A percentile compares a stretch with the other conserved stretches of the same genome.
These are phyloP conservation scores for Monosporascus sp. DNA, from an alignment of 2,329 filamentous ascomycete genomes.

Conservation along the genomic window DNA sequence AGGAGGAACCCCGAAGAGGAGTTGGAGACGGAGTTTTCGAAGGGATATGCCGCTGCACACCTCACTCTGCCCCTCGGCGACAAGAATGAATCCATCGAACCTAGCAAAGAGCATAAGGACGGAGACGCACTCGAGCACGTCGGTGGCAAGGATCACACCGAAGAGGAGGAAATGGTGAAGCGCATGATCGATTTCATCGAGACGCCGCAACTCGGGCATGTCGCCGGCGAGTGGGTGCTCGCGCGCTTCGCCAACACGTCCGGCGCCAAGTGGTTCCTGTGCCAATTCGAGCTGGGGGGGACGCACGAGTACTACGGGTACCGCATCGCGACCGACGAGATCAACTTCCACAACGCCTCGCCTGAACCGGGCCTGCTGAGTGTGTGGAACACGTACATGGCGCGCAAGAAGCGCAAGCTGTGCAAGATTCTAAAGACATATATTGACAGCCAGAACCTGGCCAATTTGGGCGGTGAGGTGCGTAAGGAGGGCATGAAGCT, in stretches of 20 bases:
- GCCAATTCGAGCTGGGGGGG: constrained; percentile 25
- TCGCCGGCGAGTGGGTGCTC: constrained; percentile 30
- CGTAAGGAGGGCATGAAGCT: constrained; percentile 1
- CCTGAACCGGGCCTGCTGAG: constrained; percentile 22
- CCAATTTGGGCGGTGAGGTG: constrained; percentile 9
- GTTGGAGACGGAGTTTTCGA: constrained; percentile 7
- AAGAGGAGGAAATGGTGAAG: constrained; percentile 17
- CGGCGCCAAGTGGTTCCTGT: constrained; percentile 28
- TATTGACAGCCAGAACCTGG: constrained; percentile 15
- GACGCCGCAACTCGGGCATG: constrained; percentile 17
- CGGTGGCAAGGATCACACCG: constrained; percentile 6
- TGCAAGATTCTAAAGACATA: constrained; percentile 20
- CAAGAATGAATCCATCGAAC: not conserved
- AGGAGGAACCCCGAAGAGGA: constrained; percentile 6
- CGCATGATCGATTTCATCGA: constrained; percentile 27
- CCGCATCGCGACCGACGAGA: constrained; percentile 24
- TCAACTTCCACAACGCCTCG: constrained; percentile 27
- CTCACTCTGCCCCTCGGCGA: not conserved
- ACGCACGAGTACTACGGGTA: constrained; percentile 23
- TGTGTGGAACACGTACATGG: constrained; percentile 24
- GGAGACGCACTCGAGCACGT: constrained; percentile 4
- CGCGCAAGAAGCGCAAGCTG: constrained; percentile 23
- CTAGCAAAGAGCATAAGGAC: not conserved
- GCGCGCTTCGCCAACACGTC: constrained; percentile 25
- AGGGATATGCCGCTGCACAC: not conserved